These are phyloP conservation scores for Aspergillus hiratsukae DNA, from an alignment of 2,329 filamentous ascomycete genomes.

Conservation along the genomic window DNA sequence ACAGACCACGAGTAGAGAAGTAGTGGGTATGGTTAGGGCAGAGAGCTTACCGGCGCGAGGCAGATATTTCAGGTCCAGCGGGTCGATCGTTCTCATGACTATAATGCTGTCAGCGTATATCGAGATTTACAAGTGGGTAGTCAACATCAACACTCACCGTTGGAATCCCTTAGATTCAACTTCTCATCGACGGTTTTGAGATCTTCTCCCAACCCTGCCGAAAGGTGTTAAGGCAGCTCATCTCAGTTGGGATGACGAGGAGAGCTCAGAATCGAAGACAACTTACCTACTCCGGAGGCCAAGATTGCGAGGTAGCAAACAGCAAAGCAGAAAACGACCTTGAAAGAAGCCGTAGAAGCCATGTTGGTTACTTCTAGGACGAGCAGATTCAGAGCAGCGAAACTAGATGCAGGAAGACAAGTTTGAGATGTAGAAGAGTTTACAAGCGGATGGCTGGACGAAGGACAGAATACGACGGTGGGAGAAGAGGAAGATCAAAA, in stretches of 20 bases:
- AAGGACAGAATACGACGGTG: neutral
- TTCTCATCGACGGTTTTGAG: neutral
- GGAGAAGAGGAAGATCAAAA: neutral
- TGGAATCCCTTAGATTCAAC: neutral
- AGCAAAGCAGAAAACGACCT: conserved; percentile 17
- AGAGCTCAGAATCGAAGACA: neutral
- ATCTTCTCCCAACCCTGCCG: neutral
- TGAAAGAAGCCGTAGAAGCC: conserved; percentile 9
- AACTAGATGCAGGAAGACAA: neutral
- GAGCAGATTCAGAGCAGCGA: neutral
- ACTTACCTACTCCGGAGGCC: conserved; percentile 18
- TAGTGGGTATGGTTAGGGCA: conserved; percentile 3
- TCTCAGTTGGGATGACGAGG: neutral
- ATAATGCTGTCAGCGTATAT: neutral
- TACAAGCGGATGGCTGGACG: neutral
- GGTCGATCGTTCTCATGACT: neutral
- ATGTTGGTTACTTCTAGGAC: conserved; percentile 1
- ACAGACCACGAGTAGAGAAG: neutral
- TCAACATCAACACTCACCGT: neutral
- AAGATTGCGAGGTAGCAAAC: conserved; percentile 17
- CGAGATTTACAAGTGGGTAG: neutral
- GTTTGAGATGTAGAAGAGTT: neutral
- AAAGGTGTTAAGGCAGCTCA: neutral
- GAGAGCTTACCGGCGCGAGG: neutral
- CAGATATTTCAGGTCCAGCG: neutral